Evolutionary conservation across 139 green algal genomes (phyloP).

Genomic region (Chlorella sorokiniana): DNA sequence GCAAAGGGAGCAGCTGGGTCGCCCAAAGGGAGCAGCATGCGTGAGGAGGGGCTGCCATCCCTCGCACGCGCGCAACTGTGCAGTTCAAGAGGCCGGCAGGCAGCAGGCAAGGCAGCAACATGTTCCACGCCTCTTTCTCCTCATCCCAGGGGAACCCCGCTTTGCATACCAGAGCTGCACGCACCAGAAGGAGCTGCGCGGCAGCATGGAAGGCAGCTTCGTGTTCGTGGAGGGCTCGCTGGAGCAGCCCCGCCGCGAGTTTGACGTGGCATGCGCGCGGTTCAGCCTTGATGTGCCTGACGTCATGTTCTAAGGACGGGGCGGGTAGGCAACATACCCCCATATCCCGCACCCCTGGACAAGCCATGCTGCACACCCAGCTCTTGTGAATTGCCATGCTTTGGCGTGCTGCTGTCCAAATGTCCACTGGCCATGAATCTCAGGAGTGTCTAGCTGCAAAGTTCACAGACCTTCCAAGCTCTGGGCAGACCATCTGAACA

Average conservation of each 20-base stretch:
- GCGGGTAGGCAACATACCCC: background rate
- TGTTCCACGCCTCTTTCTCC: background rate
- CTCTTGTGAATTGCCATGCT: too few relatives aligned
- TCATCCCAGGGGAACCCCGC: conserved; percentile 40
- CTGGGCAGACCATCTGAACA: too few relatives aligned
- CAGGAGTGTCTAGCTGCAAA: too few relatives aligned
- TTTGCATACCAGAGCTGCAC: conserved; percentile 86
- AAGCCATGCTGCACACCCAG: too few relatives aligned
- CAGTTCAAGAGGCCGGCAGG: too few relatives aligned
- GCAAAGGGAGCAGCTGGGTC: background rate
- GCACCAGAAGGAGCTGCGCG: conserved; percentile 31
- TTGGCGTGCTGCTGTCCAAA: too few relatives aligned
- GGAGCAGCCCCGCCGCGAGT: conserved; percentile 38
- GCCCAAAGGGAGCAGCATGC: background rate
- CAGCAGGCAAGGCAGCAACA: background rate
- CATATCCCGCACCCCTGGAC: too few relatives aligned
- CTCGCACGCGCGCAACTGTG: background rate
- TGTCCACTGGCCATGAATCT: too few relatives aligned
- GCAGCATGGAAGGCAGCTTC: conserved; percentile 78
- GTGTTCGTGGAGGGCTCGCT: conserved; percentile 67
- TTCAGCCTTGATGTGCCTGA: conserved; percentile 52
- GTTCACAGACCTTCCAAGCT: too few relatives aligned
- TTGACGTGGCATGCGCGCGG: conserved; percentile 48
- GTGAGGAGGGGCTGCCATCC: background rate
- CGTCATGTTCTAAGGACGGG: conserved; percentile 14